Evolutionary conservation across 345 rosid species (phyloP), one percentile per base, ranked within the genome.

Genomic region (Salix purpurea): DNA sequence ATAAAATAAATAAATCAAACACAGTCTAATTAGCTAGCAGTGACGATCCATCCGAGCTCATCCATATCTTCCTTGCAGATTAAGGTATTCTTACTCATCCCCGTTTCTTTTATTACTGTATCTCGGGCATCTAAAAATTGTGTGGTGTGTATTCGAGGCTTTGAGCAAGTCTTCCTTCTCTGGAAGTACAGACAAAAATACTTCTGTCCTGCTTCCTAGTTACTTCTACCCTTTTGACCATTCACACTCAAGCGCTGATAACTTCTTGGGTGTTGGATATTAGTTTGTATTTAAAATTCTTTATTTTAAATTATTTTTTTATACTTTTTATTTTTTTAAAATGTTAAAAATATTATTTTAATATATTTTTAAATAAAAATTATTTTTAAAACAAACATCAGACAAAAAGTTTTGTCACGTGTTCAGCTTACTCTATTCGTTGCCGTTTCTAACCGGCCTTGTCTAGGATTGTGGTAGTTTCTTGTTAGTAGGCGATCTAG

Each of bases 401-500:
- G 4, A 30, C 32, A 30, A 30, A 30, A 2, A 2, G 0, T 30
- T 32, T 32, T 32, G 34, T 4, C 34, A 32, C 34, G 34, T 32
- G 34, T 32, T 32, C 0, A 32, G 4, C 34, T 32, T 4, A 32
- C 12, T 21, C 42, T 58, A n/a, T 15, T 40, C 4, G 30, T 50
- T 14, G 16, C 77, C 23, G 4, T 23, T 65, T 66, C 52, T 65
- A 42, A 56, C 28, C 58, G 18, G 52, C 69, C 19, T 72, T 19
- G 21, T 28, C 26, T 19, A 2, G 6, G 23, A 23, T 40, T 42
- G 69, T 69, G 84, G 48, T 62, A 19, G 79, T 76, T 78, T 77
- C 14, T 76, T 36, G 84, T 67, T 82, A 18, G 84, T 46, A 77
- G 83, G 81, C 70, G 71, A 50, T 73, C 78, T 65, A 69, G 68